These are phyloP conservation scores for Candida broadrunensis DNA, from an alignment of 805 yeast genomes.

Conservation along the genomic window DNA sequence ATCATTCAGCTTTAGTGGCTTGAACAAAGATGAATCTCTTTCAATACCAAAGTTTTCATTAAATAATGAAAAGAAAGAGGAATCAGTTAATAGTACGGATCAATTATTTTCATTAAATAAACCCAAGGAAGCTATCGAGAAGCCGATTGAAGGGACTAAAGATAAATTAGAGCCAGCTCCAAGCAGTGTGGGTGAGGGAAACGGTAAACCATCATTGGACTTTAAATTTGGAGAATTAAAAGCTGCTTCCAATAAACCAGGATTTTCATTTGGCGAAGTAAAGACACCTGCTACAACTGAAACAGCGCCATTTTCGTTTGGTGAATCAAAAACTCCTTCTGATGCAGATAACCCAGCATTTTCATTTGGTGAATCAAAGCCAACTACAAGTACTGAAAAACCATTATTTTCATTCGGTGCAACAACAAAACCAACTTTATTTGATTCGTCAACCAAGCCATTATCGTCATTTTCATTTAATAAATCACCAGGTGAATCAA, in stretches of 20 bases:
- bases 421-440: constrained; percentile 1
- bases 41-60: constrained; percentile 14
- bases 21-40: constrained; percentile 1
- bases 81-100: too few relatives aligned
- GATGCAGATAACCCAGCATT: not conserved
- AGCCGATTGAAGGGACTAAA: too few relatives aligned
- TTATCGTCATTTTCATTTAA: not conserved
- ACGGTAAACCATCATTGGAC: too few relatives aligned
- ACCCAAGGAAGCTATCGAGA: too few relatives aligned
- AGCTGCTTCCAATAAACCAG: not conserved
- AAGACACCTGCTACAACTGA: not conserved
- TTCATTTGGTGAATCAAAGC: not conserved
- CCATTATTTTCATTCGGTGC: constrained; percentile 8
- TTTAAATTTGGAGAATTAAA: not conserved
- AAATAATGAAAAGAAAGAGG: constrained; percentile 8
- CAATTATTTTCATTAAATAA: too few relatives aligned
- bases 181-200: too few relatives aligned
- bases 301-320: not conserved
- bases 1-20: constrained; percentile 9
- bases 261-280: constrained; percentile 8
- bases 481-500: too few relatives aligned
- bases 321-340: too few relatives aligned
- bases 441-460: not conserved
- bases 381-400: not conserved
- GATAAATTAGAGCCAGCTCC: too few relatives aligned